phyloP scores from a whole-genome alignment of 2,329 filamentous ascomycete genomes.

The Tothia fuscella region DNA sequence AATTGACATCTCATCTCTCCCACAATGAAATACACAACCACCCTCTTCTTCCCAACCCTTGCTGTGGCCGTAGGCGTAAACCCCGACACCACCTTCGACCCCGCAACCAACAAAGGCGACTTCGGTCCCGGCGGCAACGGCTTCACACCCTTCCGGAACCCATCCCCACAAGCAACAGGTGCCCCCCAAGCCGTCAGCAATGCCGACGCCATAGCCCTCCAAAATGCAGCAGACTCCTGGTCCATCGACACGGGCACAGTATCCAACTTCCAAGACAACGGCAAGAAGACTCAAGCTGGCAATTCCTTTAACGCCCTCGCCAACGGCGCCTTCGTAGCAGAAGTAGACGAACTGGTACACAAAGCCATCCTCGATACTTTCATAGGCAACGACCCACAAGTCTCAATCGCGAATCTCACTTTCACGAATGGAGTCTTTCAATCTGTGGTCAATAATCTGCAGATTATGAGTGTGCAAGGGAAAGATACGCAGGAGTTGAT shows the following conservation, averaged over 20 bases:
- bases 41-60: background rate
- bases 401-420: slow-evolving; percentile 25
- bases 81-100: slow-evolving; percentile 8
- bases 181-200: slow-evolving; percentile 1
- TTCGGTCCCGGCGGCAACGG: slow-evolving; percentile 4
- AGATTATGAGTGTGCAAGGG: slow-evolving; percentile 23
- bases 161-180: slow-evolving; percentile 3
- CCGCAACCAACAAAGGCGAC: slow-evolving; percentile 6
- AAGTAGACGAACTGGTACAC: slow-evolving; percentile 27
- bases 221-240: slow-evolving; percentile 23
- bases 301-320: slow-evolving; percentile 26
- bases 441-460: slow-evolving; percentile 27
- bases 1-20: too few relatives aligned
- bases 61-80: background rate
- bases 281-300: slow-evolving; percentile 17
- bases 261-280: slow-evolving; percentile 26
- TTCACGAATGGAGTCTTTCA: slow-evolving; percentile 25
- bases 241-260: slow-evolving; percentile 25
- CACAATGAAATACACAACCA: background rate
- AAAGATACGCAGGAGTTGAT: background rate
- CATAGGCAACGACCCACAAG: slow-evolving; percentile 14
- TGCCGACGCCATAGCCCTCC: background rate
- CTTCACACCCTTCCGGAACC: background rate
- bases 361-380: slow-evolving; percentile 20
- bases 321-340: slow-evolving; percentile 24